Conservation (phyloP, 2,329 filamentous ascomycete species). For the Aureobasidium namibiae region DNA sequence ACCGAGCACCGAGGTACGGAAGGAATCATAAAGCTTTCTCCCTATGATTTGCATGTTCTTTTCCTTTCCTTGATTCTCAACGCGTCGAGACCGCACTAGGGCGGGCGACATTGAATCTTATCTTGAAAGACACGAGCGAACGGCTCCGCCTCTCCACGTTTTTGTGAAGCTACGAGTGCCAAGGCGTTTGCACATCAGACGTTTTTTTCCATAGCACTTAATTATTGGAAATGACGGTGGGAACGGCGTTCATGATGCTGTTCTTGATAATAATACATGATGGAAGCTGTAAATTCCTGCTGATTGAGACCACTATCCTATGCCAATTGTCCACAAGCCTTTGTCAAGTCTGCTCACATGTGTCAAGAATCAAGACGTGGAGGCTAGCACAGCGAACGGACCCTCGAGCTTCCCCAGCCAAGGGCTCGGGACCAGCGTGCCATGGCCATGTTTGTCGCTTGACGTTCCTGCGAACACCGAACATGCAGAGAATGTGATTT, state of each 20-base stretch:
- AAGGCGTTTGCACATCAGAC: neutral
- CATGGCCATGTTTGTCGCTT: neutral
- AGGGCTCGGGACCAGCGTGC: neutral
- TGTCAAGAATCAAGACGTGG: neutral
- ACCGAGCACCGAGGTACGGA: neutral
- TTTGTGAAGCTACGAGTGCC: neutral
- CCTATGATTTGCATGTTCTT: neutral
- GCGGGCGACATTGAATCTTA: neutral
- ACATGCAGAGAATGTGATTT: neutral
- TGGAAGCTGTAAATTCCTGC: neutral
- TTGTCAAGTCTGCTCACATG: neutral
- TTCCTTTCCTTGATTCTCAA: neutral
- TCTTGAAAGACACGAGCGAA: neutral
- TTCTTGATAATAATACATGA: neutral
- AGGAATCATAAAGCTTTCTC: neutral
- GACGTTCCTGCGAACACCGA: too few relatives aligned
- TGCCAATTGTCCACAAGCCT: neutral
- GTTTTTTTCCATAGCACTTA: neutral
- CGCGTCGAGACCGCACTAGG: constrained; percentile 6
- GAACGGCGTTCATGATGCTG: neutral
- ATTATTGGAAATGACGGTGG: neutral
- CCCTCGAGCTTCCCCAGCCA: neutral
- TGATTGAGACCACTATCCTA: too few relatives aligned
- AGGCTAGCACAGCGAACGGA: neutral
- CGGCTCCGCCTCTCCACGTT: constrained; percentile 10